Evolutionary conservation across 257 asterid species (phyloP), one percentile per base, ranked within the genome.

Genomic region (Coffea canephora): DNA sequence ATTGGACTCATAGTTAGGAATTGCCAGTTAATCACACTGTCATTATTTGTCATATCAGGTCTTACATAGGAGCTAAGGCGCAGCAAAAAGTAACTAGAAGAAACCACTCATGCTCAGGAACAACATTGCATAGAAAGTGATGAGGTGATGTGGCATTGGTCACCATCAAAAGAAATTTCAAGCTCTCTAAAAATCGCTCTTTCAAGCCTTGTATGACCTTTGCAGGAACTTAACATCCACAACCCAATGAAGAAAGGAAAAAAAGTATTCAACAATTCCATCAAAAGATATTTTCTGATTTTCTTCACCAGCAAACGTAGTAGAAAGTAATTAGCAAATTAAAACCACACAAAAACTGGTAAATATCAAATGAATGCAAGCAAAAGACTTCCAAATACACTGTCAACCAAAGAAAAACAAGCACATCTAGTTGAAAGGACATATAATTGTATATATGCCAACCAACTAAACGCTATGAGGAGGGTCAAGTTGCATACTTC

Each of bases 401-500:
- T 18, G 43, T 23, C 34, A n/a, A 57, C 69, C 62, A 82, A 72
- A 41, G 36, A 46, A 15, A n/a, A 70, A 36, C n/a, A 50, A 27
- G 10, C 18, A 13, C n/a, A 25, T 62, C 27, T 48, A 18, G 31
- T 18, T 68, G 19, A 27, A 71, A 11, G 73, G 36, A 73, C 7
- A 50, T 18, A 71, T 21, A 54, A 16, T 54, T 7, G 27, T 74
- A 67, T 23, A 55, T 54, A 11, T 41, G 12, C 4, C 21, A 80
- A 27, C 16, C 21, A 80, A 52, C 65, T 8, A 8, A 50, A 74
- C 55, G 55, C 52, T 27, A 50, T 36, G 65, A 76, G 13, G 73
- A 41, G 78, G 71, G 78, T 74, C 65, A 69, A 81, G 67, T 39
- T 48, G 78, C 93, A 80, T 89, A 91, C 97, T 87, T 91, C 74